Evolutionary conservation across 1,284 basidiomycete genomes (phyloP).

Genomic region (Puccinia hordei): DNA sequence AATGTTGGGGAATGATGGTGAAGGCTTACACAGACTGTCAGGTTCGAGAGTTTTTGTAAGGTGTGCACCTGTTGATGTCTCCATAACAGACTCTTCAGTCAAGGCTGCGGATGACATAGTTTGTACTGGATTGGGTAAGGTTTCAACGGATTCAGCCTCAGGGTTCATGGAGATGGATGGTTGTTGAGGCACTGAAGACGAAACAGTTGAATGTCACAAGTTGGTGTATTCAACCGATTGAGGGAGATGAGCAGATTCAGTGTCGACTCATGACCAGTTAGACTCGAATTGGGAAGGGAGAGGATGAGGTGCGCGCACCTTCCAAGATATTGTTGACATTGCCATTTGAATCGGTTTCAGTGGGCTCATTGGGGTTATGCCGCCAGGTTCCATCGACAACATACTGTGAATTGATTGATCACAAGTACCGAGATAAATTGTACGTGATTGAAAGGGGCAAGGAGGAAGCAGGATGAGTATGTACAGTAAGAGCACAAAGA

Average conservation of each 20-base stretch:
- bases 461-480: background rate
- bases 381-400: conserved; percentile 55
- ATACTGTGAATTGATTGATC: conserved; percentile 52
- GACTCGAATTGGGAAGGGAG: background rate
- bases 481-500: background rate
- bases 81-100: background rate
- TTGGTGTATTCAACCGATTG: background rate
- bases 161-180: conserved; percentile 12
- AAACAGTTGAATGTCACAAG: background rate
- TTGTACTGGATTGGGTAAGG: conserved; percentile 12
- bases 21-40: background rate
- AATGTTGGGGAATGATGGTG: background rate
- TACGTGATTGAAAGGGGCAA: too few relatives aligned
- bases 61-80: background rate
- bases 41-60: conserved; percentile 5
- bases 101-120: conserved; percentile 9
- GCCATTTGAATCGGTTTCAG: conserved; percentile 54
- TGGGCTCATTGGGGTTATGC: conserved; percentile 53
- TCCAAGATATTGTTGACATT: conserved; percentile 56
- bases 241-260: conserved; percentile 14
- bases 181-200: conserved; percentile 22
- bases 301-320: conserved; percentile 45
- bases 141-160: conserved; percentile 13
- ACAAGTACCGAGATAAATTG: background rate
- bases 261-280: background rate